Conservation (phyloP, 2,329 filamentous ascomycete genomes). For the Colletotrichum sojae region DNA sequence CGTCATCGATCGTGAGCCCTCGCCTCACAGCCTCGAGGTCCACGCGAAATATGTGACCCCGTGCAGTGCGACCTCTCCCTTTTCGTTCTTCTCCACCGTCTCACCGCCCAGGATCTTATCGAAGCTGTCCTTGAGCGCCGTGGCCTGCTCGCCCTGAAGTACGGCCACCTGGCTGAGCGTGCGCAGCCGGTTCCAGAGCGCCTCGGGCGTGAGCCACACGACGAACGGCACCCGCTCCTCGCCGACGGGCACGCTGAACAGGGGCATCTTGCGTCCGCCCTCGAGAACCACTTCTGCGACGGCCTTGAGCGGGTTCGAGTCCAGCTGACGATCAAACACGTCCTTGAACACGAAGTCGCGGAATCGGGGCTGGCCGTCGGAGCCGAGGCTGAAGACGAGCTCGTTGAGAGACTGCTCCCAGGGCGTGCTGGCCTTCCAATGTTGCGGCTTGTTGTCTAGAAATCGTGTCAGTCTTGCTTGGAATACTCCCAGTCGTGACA, state of each 20-base stretch:
- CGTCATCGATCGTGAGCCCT: neutral
- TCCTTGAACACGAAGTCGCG: slow-evolving; percentile 74
- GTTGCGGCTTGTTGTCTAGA: slow-evolving; percentile 73
- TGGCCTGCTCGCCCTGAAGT: slow-evolving; percentile 65
- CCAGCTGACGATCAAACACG: slow-evolving; percentile 73
- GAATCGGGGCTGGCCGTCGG: slow-evolving; percentile 75
- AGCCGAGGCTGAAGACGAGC: slow-evolving; percentile 65
- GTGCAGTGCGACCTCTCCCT: slow-evolving; percentile 75
- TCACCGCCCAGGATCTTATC: slow-evolving; percentile 66
- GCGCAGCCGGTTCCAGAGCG: slow-evolving; percentile 73
- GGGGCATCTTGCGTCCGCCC: slow-evolving; percentile 51
- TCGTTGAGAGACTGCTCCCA: slow-evolving; percentile 77
- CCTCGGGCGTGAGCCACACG: slow-evolving; percentile 70
- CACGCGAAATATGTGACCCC: slow-evolving; percentile 75
- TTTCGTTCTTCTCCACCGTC: slow-evolving; percentile 71
- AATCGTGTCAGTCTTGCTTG: slow-evolving; percentile 36
- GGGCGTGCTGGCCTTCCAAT: slow-evolving; percentile 67
- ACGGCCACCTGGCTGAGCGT: slow-evolving; percentile 79
- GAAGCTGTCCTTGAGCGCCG: slow-evolving; percentile 63
- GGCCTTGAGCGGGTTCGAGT: slow-evolving; percentile 66
- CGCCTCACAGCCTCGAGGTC: slow-evolving; percentile 63
- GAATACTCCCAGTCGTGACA: neutral
- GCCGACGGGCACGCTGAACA: slow-evolving; percentile 74
- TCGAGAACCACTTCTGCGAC: slow-evolving; percentile 57
- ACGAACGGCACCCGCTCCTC: slow-evolving; percentile 71